Base-by-base conservation (phyloP, 2,329 filamentous ascomycete species). In the Teratosphaeria viscida region DNA sequence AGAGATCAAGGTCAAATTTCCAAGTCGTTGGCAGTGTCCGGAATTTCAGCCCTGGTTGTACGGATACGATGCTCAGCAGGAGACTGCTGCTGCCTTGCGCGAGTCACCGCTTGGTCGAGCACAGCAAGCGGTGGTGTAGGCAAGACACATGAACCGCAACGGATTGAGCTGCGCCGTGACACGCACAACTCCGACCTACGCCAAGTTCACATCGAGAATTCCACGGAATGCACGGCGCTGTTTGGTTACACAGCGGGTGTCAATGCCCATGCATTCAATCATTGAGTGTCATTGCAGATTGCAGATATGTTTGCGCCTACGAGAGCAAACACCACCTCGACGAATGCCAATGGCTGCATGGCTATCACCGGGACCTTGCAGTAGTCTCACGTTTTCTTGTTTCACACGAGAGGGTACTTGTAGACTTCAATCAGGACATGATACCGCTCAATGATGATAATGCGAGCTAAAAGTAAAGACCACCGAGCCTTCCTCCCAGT, bases 21-120 rank as follows among this genome's bases (percentile, higher is more conserved):
- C 85, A 0, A 85, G 82, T 70, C 75, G 85, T 55, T 84, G 85
- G 79, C 77, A 75, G 81, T 86, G 84, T 67, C 83, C 83, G 0
- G 74, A 81, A 37, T 79, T 84, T 0, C 84, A 87, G 69, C 79
- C 80, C 0, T 87, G 84, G 82, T 63, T 88, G 54, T 88, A 83
- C 64, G 82, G 84, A 0, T 87, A 87, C 62, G 81, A 87, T 71
- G 82, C 83, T 3, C 78, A 80, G 60, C 73, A 74, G 32, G 83
- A 85, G 65, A 82, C 79, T 16, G 66, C 66, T 29, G 60, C 58
- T 11, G 71, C 70, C 23, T 61, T 73, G 57, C 62, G 53, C 19
- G 60, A 65, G 29, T 61, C 59, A 56, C 66, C 66, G 7, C 56
- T 62, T 7, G 23, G 37, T 27, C 11, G 27, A 49, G 19, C 16